Conservation (phyloP, 805 yeast genomes). For the Cyberlindnera galapagoensis region DNA sequence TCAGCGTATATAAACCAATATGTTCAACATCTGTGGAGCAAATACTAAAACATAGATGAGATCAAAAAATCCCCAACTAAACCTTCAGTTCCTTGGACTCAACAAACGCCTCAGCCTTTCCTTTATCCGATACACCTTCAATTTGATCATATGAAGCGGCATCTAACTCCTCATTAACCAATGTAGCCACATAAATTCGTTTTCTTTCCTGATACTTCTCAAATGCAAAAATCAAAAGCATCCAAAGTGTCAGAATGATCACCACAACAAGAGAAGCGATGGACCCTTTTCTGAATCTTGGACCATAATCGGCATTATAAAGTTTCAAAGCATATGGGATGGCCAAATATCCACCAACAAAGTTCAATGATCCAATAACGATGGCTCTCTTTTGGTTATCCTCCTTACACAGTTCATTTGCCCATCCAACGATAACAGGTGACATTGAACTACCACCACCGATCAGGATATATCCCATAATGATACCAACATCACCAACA, state of each 20-base stretch:
- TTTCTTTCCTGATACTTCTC: constrained; percentile 18
- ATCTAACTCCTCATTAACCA: not conserved
- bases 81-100: too few relatives aligned
- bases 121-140: too few relatives aligned
- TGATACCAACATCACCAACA: constrained; percentile 13
- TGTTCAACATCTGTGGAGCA: too few relatives aligned
- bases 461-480: constrained; percentile 13
- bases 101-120: too few relatives aligned
- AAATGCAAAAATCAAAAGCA: constrained; percentile 15
- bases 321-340: constrained; percentile 13
- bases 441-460: constrained; percentile 16
- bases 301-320: constrained; percentile 18
- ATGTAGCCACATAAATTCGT: constrained; percentile 8
- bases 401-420: constrained; percentile 20
- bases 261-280: constrained; percentile 10
- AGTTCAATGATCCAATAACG: constrained; percentile 19
- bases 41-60: too few relatives aligned
- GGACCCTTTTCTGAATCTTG: constrained; percentile 13
- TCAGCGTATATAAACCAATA: too few relatives aligned
- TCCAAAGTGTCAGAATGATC: constrained; percentile 9
- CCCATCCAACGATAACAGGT: constrained; percentile 19
- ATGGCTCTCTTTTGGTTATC: constrained; percentile 21
- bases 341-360: constrained; percentile 12
- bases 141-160: too few relatives aligned
- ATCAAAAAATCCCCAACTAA: too few relatives aligned